Base-by-base conservation (phyloP, 192 early-diverging fungal genomes). In the Coemansia biformis region DNA sequence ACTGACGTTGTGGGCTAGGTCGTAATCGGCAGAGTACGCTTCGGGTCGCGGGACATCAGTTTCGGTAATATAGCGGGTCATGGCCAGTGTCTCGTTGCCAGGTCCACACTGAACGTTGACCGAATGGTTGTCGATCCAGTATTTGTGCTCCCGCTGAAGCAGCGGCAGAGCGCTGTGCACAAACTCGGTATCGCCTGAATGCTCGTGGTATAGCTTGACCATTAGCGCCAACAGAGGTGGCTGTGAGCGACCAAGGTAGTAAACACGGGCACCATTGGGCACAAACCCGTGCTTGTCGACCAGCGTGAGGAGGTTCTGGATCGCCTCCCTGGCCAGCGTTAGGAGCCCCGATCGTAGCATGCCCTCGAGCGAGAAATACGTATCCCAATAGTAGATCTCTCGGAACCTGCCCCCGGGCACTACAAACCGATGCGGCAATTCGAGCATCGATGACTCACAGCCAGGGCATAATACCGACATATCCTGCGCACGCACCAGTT, bases 371-470 rank as follows among this genome's bases (percentile, higher is more conserved):
- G 81, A 73, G 54, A 84, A 88, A 44, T 68, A 88, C 23, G 78
- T 75, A 51, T 88, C 86, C 86, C 84, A 86, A 43, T 88, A 86
- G 64, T 88, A 88, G 21, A 78, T 65, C 63, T 88, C 86, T 31
- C 83, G 59, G 50, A 88, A 88, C 38, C 86, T 54, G 1, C 84
- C 84, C 3, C 86, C 86, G 1, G 86, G 84, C 5, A 88, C 80
- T 4, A 86, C 79, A 65, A 88, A 88, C 9, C 73, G 73, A 26
- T 78, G 54, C 23, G 78, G 78, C 0, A 78, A 52, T 21, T 70
- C 59, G 1, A 88, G 52, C 54, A 83, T 71, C 13, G 77, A 80
- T 2, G 74, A 69, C 1, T 38, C 61, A 42, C 86, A 88, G 16
- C 76, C 82, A 5, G 64, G 47, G 43, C 84, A 85, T 8, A 79